Base-by-base conservation (phyloP, 441 rosid genomes). In the Gossypium trilobum region DNA sequence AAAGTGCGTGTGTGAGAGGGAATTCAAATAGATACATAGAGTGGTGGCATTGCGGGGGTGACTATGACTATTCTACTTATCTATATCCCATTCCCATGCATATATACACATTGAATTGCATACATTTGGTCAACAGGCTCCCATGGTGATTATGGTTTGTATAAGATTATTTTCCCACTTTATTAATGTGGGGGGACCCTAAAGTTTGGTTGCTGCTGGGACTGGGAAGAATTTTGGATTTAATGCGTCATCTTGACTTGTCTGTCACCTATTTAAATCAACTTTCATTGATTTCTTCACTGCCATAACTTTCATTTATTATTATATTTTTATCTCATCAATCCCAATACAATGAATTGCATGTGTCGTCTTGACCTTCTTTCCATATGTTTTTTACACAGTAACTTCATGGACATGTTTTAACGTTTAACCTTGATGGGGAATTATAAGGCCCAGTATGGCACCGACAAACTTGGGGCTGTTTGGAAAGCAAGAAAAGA, bases 101-200 rank as follows among this genome's bases (percentile, higher is more conserved):
- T 5, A 5, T 31, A 1, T 31, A 31, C 39, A 31, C 1, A 31
- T 31, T 31, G 39, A 31, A 31, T 5, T 66, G 42, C 9, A 33
- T 33, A 70, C 57, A 58, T 63, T 69, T 75, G 63, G 72, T 75
- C 74, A 73, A 78, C 66, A 72, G 33, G 57, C 27, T 51, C 52
- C 75, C 42, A 69, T 64, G 46, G 51, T 65, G 74, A 54, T 73
- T 44, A 33, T 33, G 42, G 42, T 33, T 33, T 33, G 42, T 33
- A 1, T 33, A 33, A 33, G 42, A 33, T 33, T 33, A 74, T 77
- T 55, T 71, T 67, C 42, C 42, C 75, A 64, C 57, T 59, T 19
- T 58, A 29, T 51, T 6, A 33, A 33, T 42, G 72, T 29, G 44
- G 17, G 48, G 78, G 69, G 70, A 52, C 77, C 79, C 76, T 78